Conservation (phyloP, 23 red algal genomes). For the Gracilaria gracilis region DNA sequence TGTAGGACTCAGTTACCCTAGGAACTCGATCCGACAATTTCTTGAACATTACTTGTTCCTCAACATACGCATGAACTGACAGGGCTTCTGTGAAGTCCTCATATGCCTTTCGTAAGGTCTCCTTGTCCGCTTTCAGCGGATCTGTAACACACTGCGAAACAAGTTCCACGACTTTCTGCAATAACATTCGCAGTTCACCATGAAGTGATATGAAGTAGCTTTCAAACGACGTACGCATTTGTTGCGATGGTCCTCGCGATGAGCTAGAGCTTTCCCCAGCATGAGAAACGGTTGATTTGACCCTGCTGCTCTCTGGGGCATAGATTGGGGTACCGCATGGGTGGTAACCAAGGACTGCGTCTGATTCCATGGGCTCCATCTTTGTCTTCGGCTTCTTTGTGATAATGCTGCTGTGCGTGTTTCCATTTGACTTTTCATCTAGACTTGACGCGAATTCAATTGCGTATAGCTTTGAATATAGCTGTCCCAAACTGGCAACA, state of each 20-base stretch:
- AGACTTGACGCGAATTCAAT: constrained; percentile 70
- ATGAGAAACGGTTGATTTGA: constrained; percentile 1
- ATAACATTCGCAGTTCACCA: constrained; percentile 55
- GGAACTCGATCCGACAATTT: constrained; percentile 58
- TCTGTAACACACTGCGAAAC: constrained; percentile 71
- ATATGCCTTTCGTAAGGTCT: constrained; percentile 64
- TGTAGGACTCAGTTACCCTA: constrained; percentile 69
- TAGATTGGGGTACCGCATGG: constrained; percentile 63
- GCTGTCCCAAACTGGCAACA: constrained; percentile 62
- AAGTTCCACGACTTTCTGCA: constrained; percentile 61
- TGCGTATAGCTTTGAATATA: constrained; percentile 82
- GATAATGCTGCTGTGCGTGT: constrained; percentile 15
- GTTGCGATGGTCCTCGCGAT: constrained; percentile 24
- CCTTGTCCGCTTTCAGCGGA: constrained; percentile 37
- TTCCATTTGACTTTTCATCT: constrained; percentile 39
- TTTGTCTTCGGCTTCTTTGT: constrained; percentile 72
- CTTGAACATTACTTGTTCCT: constrained; percentile 77
- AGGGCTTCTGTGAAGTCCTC: constrained; percentile 70
- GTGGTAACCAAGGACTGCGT: constrained; percentile 49
- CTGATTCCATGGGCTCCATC: constrained; percentile 46
- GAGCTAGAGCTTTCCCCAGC: constrained; percentile 46
- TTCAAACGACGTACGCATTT: constrained; percentile 69
- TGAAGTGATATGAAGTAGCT: constrained; percentile 71
- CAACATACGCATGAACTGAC: constrained; percentile 72
- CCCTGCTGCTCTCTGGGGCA: constrained; percentile 16